These are phyloP conservation scores for Vittaforma corneae DNA, from an alignment of 371 early-diverging fungal genomes.

Conservation along the genomic window DNA sequence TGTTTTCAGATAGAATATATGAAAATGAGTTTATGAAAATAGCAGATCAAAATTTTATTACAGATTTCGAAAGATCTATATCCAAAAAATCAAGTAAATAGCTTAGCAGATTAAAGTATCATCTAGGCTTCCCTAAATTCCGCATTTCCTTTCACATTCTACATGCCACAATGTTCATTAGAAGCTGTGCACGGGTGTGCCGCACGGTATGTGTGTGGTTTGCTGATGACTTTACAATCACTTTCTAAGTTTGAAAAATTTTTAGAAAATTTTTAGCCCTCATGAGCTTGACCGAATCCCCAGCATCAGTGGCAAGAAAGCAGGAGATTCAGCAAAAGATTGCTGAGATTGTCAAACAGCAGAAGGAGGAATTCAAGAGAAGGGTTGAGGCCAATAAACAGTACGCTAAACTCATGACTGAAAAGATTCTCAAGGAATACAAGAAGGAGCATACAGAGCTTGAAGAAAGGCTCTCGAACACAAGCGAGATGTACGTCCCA, in stretches of 20 bases:
- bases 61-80: no score
- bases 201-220: no score
- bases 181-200: no score
- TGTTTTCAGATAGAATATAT: no score
- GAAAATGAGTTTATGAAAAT: no score
- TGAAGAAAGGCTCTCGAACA: slow-evolving; percentile 36
- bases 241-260: background rate
- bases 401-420: slow-evolving; percentile 28
- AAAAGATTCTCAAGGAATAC: slow-evolving; percentile 28
- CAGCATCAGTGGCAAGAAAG: slow-evolving; percentile 26
- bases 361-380: slow-evolving; percentile 19
- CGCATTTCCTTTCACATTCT: no score
- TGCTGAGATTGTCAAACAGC: slow-evolving; percentile 8
- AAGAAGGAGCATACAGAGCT: slow-evolving; percentile 35
- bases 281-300: slow-evolving; percentile 20
- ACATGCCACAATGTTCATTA: no score
- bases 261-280: slow-evolving; percentile 23
- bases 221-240: background rate
- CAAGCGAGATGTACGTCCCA: slow-evolving; percentile 51
- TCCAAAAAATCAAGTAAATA: no score
- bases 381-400: slow-evolving; percentile 21
- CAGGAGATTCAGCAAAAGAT: slow-evolving; percentile 37
- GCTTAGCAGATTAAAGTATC: no score
- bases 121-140: no score
- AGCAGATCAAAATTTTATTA: no score